Evolutionary conservation across 768 basidiomycete genomes (phyloP).

Genomic region (Floccularia luteovirens): DNA sequence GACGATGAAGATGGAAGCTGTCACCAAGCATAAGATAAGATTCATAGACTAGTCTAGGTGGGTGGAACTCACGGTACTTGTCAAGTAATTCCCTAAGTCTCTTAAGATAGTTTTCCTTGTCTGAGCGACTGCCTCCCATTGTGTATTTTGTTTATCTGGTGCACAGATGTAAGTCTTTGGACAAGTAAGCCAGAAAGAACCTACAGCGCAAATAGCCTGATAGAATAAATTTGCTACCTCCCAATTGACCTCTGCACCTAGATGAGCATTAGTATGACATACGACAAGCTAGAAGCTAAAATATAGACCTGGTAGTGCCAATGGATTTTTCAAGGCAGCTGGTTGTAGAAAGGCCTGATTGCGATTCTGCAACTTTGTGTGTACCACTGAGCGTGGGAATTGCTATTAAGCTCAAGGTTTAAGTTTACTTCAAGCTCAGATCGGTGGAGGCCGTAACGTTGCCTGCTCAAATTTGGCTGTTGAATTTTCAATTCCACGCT

Average conservation of each 20-base stretch:
- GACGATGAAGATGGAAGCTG: slow-evolving; percentile 97
- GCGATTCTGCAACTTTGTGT: slow-evolving; percentile 22
- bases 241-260: slow-evolving; percentile 80
- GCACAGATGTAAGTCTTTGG: neutral
- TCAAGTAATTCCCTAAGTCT: slow-evolving; percentile 92
- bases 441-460: slow-evolving; percentile 6
- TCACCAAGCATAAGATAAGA: slow-evolving; percentile 5
- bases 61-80: slow-evolving; percentile 67
- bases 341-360: slow-evolving; percentile 19
- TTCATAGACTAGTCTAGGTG: neutral
- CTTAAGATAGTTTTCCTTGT: slow-evolving; percentile 86
- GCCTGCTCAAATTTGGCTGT: too few relatives aligned
- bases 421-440: slow-evolving; percentile 14
- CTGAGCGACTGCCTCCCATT: slow-evolving; percentile 90
- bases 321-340: slow-evolving; percentile 92
- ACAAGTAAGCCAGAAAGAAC: too few relatives aligned
- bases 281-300: neutral
- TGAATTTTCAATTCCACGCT: too few relatives aligned
- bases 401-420: slow-evolving; percentile 23
- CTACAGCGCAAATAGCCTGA: too few relatives aligned
- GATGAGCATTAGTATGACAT: neutral
- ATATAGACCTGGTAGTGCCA: slow-evolving; percentile 67
- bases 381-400: slow-evolving; percentile 23
- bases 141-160: slow-evolving; percentile 25
- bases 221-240: too few relatives aligned